phyloP scores from a whole-genome alignment of 1,284 basidiomycete species.

The Dichomitus squalens region DNA sequence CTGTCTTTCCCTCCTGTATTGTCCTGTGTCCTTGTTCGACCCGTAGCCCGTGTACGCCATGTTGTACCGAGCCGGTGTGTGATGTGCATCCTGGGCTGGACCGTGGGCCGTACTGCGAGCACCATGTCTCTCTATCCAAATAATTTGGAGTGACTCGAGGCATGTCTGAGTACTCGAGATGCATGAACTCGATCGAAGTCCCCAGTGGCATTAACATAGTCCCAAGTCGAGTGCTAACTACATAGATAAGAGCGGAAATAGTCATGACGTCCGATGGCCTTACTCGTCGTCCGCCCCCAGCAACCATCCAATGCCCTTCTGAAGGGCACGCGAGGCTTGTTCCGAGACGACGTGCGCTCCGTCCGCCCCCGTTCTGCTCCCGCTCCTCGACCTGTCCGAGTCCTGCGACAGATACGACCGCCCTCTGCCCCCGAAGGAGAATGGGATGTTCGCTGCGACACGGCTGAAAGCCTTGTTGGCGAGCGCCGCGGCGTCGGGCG shows the following conservation, averaged over 20 bases:
- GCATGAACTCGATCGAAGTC: too few species aligned
- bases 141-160: not conserved
- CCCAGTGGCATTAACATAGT: not conserved
- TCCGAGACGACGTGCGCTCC: slow-evolving; percentile 66
- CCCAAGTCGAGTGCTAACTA: not conserved
- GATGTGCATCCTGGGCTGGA: slow-evolving; percentile 13
- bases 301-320: slow-evolving; percentile 86
- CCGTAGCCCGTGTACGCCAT: not conserved
- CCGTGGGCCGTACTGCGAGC: slow-evolving; percentile 12
- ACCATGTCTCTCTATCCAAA: not conserved
- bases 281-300: slow-evolving; percentile 73
- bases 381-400: slow-evolving; percentile 42
- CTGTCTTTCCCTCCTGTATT: too few species aligned
- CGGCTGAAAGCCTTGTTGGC: slow-evolving; percentile 74
- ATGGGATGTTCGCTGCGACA: slow-evolving; percentile 79
- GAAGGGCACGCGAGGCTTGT: slow-evolving; percentile 73
- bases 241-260: not conserved
- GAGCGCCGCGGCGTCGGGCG: slow-evolving; percentile 73
- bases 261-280: not conserved
- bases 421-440: slow-evolving; percentile 53
- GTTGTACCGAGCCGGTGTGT: slow-evolving; percentile 9
- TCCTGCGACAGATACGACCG: slow-evolving; percentile 48
- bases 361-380: slow-evolving; percentile 43
- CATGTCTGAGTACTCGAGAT: not conserved
- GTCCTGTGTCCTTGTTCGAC: not conserved